These are phyloP conservation scores for Tricholoma flavovirens DNA, from an alignment of 768 basidiomycete species.

Conservation along the genomic window DNA sequence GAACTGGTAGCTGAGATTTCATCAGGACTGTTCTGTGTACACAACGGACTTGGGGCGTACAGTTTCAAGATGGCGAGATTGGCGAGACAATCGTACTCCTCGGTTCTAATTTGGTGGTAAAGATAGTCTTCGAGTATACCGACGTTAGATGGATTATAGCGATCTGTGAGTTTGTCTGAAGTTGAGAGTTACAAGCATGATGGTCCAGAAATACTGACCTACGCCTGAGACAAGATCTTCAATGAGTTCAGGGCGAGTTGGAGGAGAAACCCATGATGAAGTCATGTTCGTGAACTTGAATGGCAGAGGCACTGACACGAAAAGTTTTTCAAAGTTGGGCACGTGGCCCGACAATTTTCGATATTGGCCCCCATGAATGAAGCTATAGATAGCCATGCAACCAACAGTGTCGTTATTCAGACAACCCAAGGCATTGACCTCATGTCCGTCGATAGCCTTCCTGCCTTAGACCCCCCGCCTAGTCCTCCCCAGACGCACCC, in stretches of 20 bases:
- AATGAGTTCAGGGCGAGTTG: slow-evolving; percentile 79
- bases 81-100: slow-evolving; percentile 91
- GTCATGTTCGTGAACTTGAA: too few species aligned
- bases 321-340: slow-evolving; percentile 29
- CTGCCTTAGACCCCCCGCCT: neutral
- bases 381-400: neutral
- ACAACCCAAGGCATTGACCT: neutral
- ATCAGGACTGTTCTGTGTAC: slow-evolving; percentile 2
- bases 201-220: slow-evolving; percentile 44
- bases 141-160: slow-evolving; percentile 95
- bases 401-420: neutral
- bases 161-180: slow-evolving; percentile 48
- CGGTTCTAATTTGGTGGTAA: slow-evolving; percentile 85
- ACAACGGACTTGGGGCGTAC: slow-evolving; percentile 33
- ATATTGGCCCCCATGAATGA: neutral
- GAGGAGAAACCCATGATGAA: slow-evolving; percentile 66
- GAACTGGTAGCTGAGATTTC: slow-evolving; percentile 77
- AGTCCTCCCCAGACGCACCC: slow-evolving; percentile 1
- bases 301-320: too few species aligned
- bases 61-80: slow-evolving; percentile 94
- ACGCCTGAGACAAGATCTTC: slow-evolving; percentile 89
- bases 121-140: slow-evolving; percentile 94
- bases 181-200: neutral
- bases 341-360: too few species aligned
- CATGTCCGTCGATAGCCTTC: slow-evolving; percentile 7